Evolutionary conservation across 208 protist species (phyloP).

Genomic region (Zelonia costaricensis): DNA sequence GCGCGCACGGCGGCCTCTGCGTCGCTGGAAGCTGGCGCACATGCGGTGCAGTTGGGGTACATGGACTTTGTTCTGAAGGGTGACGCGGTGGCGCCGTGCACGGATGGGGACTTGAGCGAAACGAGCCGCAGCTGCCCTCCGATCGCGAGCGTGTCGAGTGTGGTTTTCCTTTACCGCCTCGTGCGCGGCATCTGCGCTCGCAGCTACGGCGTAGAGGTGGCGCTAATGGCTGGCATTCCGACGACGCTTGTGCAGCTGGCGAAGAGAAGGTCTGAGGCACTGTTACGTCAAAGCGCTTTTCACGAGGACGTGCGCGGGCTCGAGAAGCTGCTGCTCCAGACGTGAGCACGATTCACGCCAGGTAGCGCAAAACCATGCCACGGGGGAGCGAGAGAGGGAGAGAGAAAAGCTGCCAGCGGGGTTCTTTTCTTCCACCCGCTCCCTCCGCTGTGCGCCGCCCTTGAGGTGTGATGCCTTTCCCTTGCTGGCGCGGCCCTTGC

Average conservation of each 20-base stretch:
- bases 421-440: too few species aligned
- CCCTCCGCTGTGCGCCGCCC: too few species aligned
- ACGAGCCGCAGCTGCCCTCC: constrained; percentile 22
- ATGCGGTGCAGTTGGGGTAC: constrained; percentile 75
- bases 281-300: constrained; percentile 54
- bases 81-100: not conserved
- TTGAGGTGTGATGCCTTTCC: too few species aligned
- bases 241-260: constrained; percentile 56
- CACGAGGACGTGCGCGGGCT: constrained; percentile 58
- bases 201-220: constrained; percentile 94
- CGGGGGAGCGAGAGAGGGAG: too few species aligned
- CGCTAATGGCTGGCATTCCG: constrained; percentile 83
- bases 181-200: constrained; percentile 82
- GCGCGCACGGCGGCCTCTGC: constrained; percentile 13
- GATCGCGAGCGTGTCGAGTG: constrained; percentile 21
- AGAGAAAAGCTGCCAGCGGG: too few species aligned
- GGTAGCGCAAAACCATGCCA: not conserved
- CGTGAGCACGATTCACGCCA: not conserved
- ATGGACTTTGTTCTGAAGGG: constrained; percentile 81
- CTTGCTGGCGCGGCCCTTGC: too few species aligned
- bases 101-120: not conserved
- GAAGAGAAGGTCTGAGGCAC: constrained; percentile 56
- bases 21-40: not conserved
- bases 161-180: constrained; percentile 91
- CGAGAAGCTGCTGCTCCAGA: constrained; percentile 26